Base-by-base conservation (phyloP, 2,329 filamentous ascomycete genomes). In the Ophiocordyceps unilateralis region DNA sequence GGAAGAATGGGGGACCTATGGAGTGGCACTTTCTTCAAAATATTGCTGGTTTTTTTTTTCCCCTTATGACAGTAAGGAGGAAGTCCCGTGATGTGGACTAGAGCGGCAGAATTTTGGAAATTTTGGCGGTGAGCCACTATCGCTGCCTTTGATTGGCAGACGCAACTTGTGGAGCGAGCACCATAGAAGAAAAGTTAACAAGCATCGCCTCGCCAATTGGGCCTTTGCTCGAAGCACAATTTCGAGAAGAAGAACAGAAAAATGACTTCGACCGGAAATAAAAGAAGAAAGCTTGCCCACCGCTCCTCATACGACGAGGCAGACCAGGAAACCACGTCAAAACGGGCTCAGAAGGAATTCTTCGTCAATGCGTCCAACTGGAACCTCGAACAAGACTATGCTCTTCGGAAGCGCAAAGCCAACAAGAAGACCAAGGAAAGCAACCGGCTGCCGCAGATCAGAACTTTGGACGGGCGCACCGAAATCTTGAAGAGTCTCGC, bases 331-430 rank as follows among this genome's bases (percentile, higher is more conserved):
- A 46, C 53, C 23, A 53, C 54, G 7, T 58, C 56, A 4, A 60
- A 55, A 46, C 67, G 63, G 43, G 60, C 67, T n/a, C 70, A 75
- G 45, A 74, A 74, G 50, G 71, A 74, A 43, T 87, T 88, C 59
- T 74, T 84, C 64, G 75, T 76, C 53, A 80, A 76, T 54, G 85
- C 83, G 6, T 71, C 83, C 46, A 80, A 78, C 61, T 96, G 89
- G 87, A 78, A 94, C 55, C 72, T 94, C 41, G 91, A 94, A 65
- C 83, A 93, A 57, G 81, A 85, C 59, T 96, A 95, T 67, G 87
- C 93, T 61, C 74, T 74, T 47, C 77, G 78, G 51, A 78, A 83
- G 40, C 74, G 84, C 52, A 91, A 91, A 59, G 80, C 76, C 55
- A 85, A 82, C 60, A 84, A 86, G 58, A 71, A 74, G 44, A 74